Percentiles rank a stretch among this genome's conserved stretches.
phyloP scores from a whole-genome alignment of 176 grass and related monocot genomes.

The Zea luxurians region DNA sequence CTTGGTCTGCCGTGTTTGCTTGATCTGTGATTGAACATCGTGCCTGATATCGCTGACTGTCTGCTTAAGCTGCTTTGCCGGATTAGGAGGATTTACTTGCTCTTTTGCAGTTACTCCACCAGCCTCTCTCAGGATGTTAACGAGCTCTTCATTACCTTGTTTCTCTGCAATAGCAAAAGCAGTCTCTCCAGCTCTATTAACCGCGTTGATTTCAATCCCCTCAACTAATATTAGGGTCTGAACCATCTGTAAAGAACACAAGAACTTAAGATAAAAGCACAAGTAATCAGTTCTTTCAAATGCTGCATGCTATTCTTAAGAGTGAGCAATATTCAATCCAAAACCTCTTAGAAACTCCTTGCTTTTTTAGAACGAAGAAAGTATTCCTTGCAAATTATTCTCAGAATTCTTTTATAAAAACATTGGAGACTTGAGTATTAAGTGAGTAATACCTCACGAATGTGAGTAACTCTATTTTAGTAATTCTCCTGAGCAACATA shows the following conservation, averaged over 20 bases:
- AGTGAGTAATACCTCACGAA: slow-evolving; percentile 26
- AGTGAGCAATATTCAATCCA: neutral
- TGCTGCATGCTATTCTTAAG: neutral
- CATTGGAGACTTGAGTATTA: neutral
- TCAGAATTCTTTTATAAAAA: neutral
- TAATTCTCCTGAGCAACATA: neutral
- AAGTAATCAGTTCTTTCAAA: slow-evolving; percentile 11
- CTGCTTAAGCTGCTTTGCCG: slow-evolving; percentile 92
- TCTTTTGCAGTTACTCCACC: slow-evolving; percentile 66
- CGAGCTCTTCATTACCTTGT: slow-evolving; percentile 64
- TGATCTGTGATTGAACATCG: slow-evolving; percentile 80
- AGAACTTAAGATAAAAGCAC: slow-evolving; percentile 27
- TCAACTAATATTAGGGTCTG: slow-evolving; percentile 63
- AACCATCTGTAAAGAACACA: slow-evolving; percentile 61
- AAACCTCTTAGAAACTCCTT: neutral
- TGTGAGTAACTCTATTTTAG: neutral
- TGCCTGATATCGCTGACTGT: slow-evolving; percentile 96
- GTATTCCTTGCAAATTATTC: neutral
- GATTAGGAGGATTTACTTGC: slow-evolving; percentile 66
- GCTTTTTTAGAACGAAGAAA: slow-evolving; percentile 22
- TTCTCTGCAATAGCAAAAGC: slow-evolving; percentile 84
- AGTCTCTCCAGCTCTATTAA: slow-evolving; percentile 90
- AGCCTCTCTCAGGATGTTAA: slow-evolving; percentile 55
- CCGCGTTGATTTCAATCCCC: slow-evolving; percentile 76
- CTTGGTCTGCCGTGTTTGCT: slow-evolving; percentile 84